These are phyloP conservation scores for Carex sylvatica DNA, from an alignment of 202 grass and related monocot genomes.

Conservation along the genomic window DNA sequence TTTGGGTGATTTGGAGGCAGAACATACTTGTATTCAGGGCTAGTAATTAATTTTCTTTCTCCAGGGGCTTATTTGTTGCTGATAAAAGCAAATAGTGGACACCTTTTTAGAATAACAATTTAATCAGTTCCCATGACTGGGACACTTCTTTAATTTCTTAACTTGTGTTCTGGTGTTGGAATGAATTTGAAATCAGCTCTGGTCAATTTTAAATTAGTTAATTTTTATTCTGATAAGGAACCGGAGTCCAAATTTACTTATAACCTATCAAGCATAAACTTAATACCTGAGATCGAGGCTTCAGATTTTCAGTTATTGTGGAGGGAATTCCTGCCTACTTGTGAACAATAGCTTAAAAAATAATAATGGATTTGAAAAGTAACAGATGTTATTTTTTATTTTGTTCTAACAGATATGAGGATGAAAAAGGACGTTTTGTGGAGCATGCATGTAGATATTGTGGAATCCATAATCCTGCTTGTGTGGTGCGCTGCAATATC, in stretches of 20 bases:
- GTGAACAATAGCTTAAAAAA: background rate
- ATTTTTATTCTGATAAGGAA: background rate
- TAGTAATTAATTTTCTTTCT: background rate
- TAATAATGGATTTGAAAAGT: background rate
- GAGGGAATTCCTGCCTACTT: background rate
- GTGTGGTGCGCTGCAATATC: constrained; percentile 86
- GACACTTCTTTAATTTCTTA: background rate
- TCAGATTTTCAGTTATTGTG: background rate
- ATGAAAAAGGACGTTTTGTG: constrained; percentile 75
- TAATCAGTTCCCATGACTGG: background rate
- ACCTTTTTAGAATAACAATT: background rate
- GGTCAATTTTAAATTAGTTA: background rate
- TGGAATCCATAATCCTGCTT: constrained; percentile 89
- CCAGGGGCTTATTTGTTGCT: background rate
- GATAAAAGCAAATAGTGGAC: background rate
- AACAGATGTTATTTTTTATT: background rate
- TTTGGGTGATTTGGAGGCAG: background rate
- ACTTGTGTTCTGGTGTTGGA: background rate
- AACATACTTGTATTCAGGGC: background rate
- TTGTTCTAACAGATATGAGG: constrained; percentile 54
- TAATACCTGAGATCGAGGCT: background rate
- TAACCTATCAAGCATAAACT: background rate
- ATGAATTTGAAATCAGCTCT: background rate
- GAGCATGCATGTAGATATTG: constrained; percentile 94
- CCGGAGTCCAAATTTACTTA: background rate